Evolutionary conservation across 1,284 basidiomycete genomes (phyloP).

Genomic region (Phlebopus sp.): DNA sequence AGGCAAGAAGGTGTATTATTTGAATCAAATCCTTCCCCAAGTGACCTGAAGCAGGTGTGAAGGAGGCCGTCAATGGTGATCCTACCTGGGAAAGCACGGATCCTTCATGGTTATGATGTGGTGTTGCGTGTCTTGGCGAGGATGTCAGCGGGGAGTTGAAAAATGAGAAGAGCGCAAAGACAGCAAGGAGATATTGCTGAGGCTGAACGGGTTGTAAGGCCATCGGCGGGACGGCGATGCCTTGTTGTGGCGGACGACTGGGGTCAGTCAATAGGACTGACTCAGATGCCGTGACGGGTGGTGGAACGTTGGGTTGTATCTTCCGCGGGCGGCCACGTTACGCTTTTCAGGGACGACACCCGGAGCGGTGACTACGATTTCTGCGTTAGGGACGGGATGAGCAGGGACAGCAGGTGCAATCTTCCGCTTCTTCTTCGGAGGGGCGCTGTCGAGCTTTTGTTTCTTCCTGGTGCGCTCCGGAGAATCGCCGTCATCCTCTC

Average conservation of each 20-base stretch:
- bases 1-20: conserved; percentile 58
- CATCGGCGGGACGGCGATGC: conserved; percentile 8
- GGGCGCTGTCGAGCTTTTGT: conserved; percentile 40
- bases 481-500: conserved; percentile 51
- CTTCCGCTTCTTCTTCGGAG: conserved; percentile 47
- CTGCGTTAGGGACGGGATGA: conserved; percentile 20
- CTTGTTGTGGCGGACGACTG: conserved; percentile 13
- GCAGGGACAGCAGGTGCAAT: conserved; percentile 35
- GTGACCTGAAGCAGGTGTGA: conserved; percentile 29
- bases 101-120: conserved; percentile 38
- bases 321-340: conserved; percentile 73
- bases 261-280: conserved; percentile 14
- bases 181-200: conserved; percentile 70
- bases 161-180: conserved; percentile 73
- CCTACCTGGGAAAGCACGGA: conserved; percentile 36
- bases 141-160: conserved; percentile 67
- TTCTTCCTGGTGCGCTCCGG: conserved; percentile 55
- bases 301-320: conserved; percentile 34
- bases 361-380: conserved; percentile 12
- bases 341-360: conserved; percentile 61
- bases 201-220: conserved; percentile 25
- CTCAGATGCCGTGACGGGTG: conserved; percentile 20
- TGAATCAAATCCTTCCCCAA: conserved; percentile 53
- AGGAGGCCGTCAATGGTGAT: conserved; percentile 10
- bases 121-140: conserved; percentile 29